A percentile compares a stretch with the other conserved stretches of the same genome.
Evolutionary conservation across 768 basidiomycete species (phyloP).

Genomic region (Jaapia argillacea): DNA sequence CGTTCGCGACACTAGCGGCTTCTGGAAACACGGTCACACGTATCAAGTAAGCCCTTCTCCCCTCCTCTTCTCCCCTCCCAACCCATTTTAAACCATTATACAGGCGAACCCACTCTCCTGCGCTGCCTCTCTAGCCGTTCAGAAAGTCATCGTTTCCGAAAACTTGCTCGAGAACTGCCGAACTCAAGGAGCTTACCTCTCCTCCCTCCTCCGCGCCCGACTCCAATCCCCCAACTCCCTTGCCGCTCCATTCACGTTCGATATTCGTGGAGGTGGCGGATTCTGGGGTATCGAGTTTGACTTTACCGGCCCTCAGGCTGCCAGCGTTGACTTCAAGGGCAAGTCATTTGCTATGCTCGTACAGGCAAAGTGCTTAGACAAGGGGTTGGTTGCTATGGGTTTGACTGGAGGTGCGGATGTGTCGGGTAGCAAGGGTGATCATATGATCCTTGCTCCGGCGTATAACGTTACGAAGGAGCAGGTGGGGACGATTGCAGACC

Average conservation of each 20-base stretch:
- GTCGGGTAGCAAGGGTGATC: slow-evolving; percentile 66
- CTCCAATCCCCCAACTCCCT: slow-evolving; percentile 44
- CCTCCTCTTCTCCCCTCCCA: not conserved
- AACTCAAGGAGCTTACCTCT: slow-evolving; percentile 49
- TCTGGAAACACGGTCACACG: slow-evolving; percentile 81
- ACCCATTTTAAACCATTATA: not conserved
- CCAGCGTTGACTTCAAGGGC: slow-evolving; percentile 38
- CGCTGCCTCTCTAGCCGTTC: slow-evolving; percentile 74
- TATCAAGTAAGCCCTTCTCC: slow-evolving; percentile 63
- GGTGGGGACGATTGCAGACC: slow-evolving; percentile 55
- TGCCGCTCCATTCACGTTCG: slow-evolving; percentile 60
- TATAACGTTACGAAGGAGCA: slow-evolving; percentile 68
- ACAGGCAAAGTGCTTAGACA: slow-evolving; percentile 58
- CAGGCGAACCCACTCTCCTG: slow-evolving; percentile 71
- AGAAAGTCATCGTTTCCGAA: slow-evolving; percentile 58
- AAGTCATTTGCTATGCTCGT: slow-evolving; percentile 55
- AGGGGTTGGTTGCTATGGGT: slow-evolving; percentile 64
- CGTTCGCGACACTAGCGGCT: slow-evolving; percentile 54
- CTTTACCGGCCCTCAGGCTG: slow-evolving; percentile 34
- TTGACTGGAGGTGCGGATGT: slow-evolving; percentile 60
- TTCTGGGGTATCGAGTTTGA: slow-evolving; percentile 87
- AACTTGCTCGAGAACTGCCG: slow-evolving; percentile 61
- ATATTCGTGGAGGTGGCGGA: slow-evolving; percentile 75
- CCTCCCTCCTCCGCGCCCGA: slow-evolving; percentile 38
- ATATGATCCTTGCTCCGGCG: slow-evolving; percentile 68